A percentile compares a stretch with the other conserved stretches of the same genome.
These are phyloP conservation scores for Letharia lupina DNA, from an alignment of 495 filamentous ascomycete genomes.

Conservation along the genomic window DNA sequence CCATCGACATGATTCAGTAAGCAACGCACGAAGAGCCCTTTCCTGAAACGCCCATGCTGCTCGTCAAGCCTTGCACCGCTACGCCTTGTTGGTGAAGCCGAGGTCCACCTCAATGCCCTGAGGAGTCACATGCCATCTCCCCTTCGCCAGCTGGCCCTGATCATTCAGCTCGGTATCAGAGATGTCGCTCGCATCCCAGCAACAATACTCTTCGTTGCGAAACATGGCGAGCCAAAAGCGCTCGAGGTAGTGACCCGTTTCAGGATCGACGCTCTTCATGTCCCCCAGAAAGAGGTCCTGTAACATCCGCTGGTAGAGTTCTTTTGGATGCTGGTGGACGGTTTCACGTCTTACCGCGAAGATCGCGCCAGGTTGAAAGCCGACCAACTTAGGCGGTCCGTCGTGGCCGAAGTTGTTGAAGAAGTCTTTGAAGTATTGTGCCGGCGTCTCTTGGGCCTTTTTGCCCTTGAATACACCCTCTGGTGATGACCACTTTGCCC, in stretches of 20 bases:
- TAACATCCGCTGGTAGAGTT: conserved; percentile 11
- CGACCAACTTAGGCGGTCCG: conserved; percentile 11
- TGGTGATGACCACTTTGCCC: conserved; percentile 14
- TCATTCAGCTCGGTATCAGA: conserved; percentile 11
- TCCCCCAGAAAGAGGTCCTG: conserved; percentile 16
- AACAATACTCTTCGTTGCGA: conserved; percentile 15
- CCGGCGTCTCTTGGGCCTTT: conserved; percentile 12
- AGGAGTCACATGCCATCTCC: conserved; percentile 16
- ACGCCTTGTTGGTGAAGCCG: too few species aligned
- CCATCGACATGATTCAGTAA: too few species aligned
- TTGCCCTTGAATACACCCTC: not conserved
- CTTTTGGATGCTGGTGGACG: conserved; percentile 12
- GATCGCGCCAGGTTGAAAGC: conserved; percentile 17
- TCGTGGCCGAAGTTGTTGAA: conserved; percentile 1
- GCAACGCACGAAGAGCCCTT: too few species aligned
- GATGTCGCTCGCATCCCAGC: conserved; percentile 12
- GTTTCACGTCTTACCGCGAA: conserved; percentile 16
- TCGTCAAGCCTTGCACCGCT: too few species aligned
- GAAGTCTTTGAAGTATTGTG: conserved; percentile 12
- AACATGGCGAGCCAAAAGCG: conserved; percentile 20
- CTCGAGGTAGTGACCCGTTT: conserved; percentile 20
- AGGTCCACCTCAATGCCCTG: conserved; percentile 5
- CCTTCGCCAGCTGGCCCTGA: conserved; percentile 20
- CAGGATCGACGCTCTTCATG: conserved; percentile 17
- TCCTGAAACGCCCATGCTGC: too few species aligned